Evolutionary conservation across 108 stramenopile species (phyloP).

Genomic region (Nitzschia sp.): DNA sequence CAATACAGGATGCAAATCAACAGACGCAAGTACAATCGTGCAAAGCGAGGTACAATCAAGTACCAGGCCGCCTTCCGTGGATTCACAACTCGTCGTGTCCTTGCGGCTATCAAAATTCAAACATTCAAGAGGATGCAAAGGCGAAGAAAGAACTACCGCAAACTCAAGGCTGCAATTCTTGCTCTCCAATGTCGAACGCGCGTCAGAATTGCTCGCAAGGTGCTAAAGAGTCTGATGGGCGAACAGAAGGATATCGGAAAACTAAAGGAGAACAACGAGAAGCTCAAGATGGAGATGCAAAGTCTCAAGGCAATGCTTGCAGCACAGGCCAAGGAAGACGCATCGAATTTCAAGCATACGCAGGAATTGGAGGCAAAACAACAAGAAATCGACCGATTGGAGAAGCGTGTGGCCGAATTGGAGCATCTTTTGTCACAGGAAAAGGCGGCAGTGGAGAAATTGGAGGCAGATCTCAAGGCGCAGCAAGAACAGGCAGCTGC

Average conservation of each 20-base stretch:
- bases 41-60: constrained; percentile 55
- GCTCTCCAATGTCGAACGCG: constrained; percentile 78
- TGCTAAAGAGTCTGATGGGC: constrained; percentile 60
- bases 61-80: constrained; percentile 84
- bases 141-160: constrained; percentile 35
- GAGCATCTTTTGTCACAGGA: constrained; percentile 71
- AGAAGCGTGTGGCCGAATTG: constrained; percentile 74
- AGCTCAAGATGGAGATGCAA: constrained; percentile 89
- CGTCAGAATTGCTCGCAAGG: constrained; percentile 56
- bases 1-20: constrained; percentile 74
- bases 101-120: constrained; percentile 72
- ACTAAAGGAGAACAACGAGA: constrained; percentile 84
- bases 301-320: constrained; percentile 91
- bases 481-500: constrained; percentile 39
- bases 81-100: constrained; percentile 43
- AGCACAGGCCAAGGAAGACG: constrained; percentile 77
- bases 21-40: constrained; percentile 54
- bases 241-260: constrained; percentile 90
- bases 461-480: constrained; percentile 63
- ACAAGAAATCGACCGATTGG: constrained; percentile 66
- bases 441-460: constrained; percentile 65
- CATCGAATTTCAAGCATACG: constrained; percentile 56
- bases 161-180: constrained; percentile 72
- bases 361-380: constrained; percentile 68
- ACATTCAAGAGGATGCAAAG: constrained; percentile 51